phyloP scores from a whole-genome alignment of 2,329 filamentous ascomycete genomes.

The Teratosphaeria pseudoeucalypti region DNA sequence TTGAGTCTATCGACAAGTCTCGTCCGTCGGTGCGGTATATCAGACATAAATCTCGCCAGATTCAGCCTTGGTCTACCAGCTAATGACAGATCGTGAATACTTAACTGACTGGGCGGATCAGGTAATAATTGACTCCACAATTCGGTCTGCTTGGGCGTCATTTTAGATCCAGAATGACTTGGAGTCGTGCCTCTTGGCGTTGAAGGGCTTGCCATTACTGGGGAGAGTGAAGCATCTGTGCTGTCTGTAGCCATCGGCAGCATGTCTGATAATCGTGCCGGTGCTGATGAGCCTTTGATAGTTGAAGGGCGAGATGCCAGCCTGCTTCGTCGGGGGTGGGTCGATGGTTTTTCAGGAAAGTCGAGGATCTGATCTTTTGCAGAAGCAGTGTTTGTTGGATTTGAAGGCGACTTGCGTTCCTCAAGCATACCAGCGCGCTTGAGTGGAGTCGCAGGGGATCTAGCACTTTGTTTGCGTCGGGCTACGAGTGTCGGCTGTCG shows the following conservation, averaged over 20 bases:
- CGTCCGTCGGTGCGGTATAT: slow-evolving; percentile 13
- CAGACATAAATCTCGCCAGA: slow-evolving; percentile 15
- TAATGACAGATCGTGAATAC: slow-evolving; percentile 15
- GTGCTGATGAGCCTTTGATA: slow-evolving; percentile 19
- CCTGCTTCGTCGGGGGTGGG: slow-evolving; percentile 6
- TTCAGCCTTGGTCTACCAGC: slow-evolving; percentile 7
- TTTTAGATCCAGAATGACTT: slow-evolving; percentile 4
- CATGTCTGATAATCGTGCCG: slow-evolving; percentile 22
- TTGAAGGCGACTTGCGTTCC: not conserved
- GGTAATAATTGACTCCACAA: slow-evolving; percentile 22
- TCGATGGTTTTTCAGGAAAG: slow-evolving; percentile 7
- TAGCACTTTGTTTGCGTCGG: slow-evolving; percentile 5
- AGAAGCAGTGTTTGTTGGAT: too few relatives aligned
- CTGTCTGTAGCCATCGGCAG: slow-evolving; percentile 13
- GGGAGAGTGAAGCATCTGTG: slow-evolving; percentile 10
- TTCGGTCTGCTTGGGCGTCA: slow-evolving; percentile 24
- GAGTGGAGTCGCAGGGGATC: not conserved
- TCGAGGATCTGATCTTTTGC: slow-evolving; percentile 10
- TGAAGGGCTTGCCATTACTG: slow-evolving; percentile 7
- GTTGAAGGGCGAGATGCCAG: slow-evolving; percentile 9
- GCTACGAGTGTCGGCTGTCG: slow-evolving; percentile 9
- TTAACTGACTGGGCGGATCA: slow-evolving; percentile 12
- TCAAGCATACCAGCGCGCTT: slow-evolving; percentile 1
- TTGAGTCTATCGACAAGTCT: slow-evolving; percentile 25
- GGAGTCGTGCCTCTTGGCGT: slow-evolving; percentile 11